These are phyloP conservation scores for Croton setiger DNA, from an alignment of 441 rosid species.

Conservation along the genomic window DNA sequence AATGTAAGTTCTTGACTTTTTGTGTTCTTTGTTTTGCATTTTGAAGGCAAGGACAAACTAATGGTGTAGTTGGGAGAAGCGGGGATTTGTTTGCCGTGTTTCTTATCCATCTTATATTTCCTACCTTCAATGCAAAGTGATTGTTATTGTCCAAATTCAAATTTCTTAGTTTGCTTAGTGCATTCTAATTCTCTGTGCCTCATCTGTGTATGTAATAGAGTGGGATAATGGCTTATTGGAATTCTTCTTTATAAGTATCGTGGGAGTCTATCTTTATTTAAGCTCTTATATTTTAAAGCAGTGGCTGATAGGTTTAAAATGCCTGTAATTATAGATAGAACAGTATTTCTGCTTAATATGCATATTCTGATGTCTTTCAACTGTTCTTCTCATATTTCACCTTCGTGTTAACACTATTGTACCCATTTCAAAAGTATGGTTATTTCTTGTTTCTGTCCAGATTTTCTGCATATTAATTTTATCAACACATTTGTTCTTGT, in stretches of 20 bases:
- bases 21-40: background rate
- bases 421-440: background rate
- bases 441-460: constrained; percentile 4
- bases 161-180: background rate
- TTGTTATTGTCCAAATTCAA: background rate
- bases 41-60: background rate
- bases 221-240: background rate
- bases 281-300: background rate
- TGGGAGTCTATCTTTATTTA: background rate
- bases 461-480: background rate
- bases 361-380: too few species aligned
- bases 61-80: background rate
- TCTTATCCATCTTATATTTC: background rate
- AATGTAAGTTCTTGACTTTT: constrained; percentile 38
- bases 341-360: background rate
- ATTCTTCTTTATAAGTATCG: background rate
- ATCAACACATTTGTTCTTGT: constrained; percentile 12
- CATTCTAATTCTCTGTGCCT: too few species aligned
- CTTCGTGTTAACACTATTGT: background rate
- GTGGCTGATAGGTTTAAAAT: background rate
- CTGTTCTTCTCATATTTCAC: background rate
- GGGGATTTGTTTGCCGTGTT: background rate
- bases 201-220: background rate
- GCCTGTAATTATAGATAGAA: background rate
- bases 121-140: background rate